These are phyloP conservation scores for Colletotrichum costaricense DNA, from an alignment of 2,329 filamentous ascomycete species.

Conservation along the genomic window DNA sequence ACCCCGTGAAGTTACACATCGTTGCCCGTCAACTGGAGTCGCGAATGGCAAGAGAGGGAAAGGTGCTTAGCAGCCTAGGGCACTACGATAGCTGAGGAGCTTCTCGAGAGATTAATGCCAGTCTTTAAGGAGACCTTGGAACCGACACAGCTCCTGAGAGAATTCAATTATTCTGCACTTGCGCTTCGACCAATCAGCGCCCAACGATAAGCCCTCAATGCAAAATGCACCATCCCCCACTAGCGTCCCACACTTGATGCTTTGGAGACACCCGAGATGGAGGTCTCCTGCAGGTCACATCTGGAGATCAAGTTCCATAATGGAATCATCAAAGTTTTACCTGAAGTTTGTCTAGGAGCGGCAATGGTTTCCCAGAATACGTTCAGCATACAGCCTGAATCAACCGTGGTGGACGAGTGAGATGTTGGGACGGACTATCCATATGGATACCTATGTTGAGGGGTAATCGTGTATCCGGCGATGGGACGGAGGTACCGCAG, in stretches of 20 bases:
- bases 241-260: constrained; percentile 35
- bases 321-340: constrained; percentile 39
- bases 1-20: constrained; percentile 29
- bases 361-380: constrained; percentile 29
- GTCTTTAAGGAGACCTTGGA: constrained; percentile 33
- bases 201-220: constrained; percentile 44
- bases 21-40: constrained; percentile 24
- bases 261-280: constrained; percentile 32
- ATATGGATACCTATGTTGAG: constrained; percentile 14
- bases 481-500: constrained; percentile 10
- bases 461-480: constrained; percentile 24
- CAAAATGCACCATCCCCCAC: constrained; percentile 34
- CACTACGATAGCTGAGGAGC: constrained; percentile 2
- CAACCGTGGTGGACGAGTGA: constrained; percentile 3
- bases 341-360: constrained; percentile 20
- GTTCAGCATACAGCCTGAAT: constrained; percentile 3
- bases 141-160: constrained; percentile 36
- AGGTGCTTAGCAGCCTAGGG: constrained; percentile 26
- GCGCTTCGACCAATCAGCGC: constrained; percentile 41
- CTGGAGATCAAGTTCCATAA: constrained; percentile 36
- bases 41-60: constrained; percentile 32
- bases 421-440: constrained; percentile 12
- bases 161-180: constrained; percentile 49
- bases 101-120: constrained; percentile 34
- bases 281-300: constrained; percentile 36